A percentile compares a stretch with the other conserved stretches of the same genome.
Evolutionary conservation across 2,329 filamentous ascomycete species (phyloP).

Genomic region (Botrytis cinerea): DNA sequence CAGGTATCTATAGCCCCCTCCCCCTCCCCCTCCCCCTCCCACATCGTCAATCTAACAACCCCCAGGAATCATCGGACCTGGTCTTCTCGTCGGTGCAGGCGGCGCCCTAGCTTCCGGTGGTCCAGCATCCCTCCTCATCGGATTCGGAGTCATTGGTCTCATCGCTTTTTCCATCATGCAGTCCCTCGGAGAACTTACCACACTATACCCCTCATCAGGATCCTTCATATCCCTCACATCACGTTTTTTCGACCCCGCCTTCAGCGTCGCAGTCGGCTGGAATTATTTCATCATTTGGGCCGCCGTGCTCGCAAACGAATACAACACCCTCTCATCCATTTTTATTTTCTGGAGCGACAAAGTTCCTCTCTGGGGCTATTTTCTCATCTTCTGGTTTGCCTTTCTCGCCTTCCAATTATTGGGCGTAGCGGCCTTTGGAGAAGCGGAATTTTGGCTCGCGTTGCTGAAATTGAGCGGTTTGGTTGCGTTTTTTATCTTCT

Average conservation of each 20-base stretch:
- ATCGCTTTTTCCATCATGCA: constrained; percentile 62
- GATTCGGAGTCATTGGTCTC: constrained; percentile 70
- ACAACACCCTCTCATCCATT: constrained; percentile 68
- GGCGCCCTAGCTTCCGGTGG: constrained; percentile 68
- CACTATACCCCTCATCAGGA: constrained; percentile 69
- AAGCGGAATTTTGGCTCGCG: constrained; percentile 79
- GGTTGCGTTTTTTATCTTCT: constrained; percentile 72
- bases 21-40: neutral
- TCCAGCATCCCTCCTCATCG: constrained; percentile 71
- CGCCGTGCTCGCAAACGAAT: constrained; percentile 64
- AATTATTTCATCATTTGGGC: constrained; percentile 42
- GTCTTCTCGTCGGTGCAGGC: constrained; percentile 70
- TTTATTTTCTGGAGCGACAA: constrained; percentile 65
- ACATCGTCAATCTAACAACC: neutral
- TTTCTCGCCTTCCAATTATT: constrained; percentile 70
- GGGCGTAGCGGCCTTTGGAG: constrained; percentile 73
- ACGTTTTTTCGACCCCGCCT: constrained; percentile 70
- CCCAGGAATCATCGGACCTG: constrained; percentile 59
- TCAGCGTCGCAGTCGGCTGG: constrained; percentile 64
- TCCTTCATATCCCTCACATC: constrained; percentile 71
- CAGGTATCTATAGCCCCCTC: constrained; percentile 29
- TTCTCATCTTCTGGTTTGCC: constrained; percentile 72
- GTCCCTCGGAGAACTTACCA: constrained; percentile 73
- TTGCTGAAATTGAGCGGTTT: constrained; percentile 70
- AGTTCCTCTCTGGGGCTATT: constrained; percentile 66